These are phyloP conservation scores for Sporothrix pallida DNA, from an alignment of 2,329 filamentous ascomycete species.

Conservation along the genomic window DNA sequence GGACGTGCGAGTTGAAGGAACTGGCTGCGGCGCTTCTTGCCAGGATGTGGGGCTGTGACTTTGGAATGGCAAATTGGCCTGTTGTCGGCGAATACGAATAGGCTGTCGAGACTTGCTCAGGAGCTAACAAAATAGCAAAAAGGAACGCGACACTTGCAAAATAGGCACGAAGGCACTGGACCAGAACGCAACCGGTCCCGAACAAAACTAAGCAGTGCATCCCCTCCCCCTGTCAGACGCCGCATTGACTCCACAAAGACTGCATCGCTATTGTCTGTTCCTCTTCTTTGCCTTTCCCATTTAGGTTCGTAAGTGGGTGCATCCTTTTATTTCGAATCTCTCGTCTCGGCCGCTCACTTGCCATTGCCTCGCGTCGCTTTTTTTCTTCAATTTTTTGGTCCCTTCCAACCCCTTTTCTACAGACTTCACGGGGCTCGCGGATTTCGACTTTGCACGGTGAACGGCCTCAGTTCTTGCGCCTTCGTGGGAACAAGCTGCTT, in stretches of 20 bases:
- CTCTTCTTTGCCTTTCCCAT: constrained; percentile 23
- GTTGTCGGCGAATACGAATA: constrained; percentile 16
- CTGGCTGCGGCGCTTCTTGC: constrained; percentile 15
- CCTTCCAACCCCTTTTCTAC: constrained; percentile 13
- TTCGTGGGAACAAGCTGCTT: constrained; percentile 6
- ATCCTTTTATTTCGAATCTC: constrained; percentile 29
- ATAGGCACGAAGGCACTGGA: neutral
- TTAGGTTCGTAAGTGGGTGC: constrained; percentile 20
- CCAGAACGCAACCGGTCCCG: constrained; percentile 5
- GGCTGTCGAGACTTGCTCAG: constrained; percentile 4
- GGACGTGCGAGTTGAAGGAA: constrained; percentile 4
- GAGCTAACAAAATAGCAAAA: constrained; percentile 14
- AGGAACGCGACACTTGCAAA: neutral
- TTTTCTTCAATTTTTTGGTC: neutral
- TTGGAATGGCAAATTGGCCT: constrained; percentile 20
- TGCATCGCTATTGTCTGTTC: constrained; percentile 20
- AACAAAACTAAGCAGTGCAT: constrained; percentile 4
- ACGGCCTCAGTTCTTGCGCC: neutral
- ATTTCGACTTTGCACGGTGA: neutral
- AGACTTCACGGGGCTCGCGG: neutral
- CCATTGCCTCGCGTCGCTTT: constrained; percentile 6
- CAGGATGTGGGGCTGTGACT: neutral
- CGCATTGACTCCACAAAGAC: constrained; percentile 27
- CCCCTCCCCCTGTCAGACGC: constrained; percentile 4
- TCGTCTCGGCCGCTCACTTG: neutral